Percentiles rank a stretch among this genome's conserved stretches.
Evolutionary conservation across 768 basidiomycete genomes (phyloP).

Genomic region (Boletus eberwhitei): DNA sequence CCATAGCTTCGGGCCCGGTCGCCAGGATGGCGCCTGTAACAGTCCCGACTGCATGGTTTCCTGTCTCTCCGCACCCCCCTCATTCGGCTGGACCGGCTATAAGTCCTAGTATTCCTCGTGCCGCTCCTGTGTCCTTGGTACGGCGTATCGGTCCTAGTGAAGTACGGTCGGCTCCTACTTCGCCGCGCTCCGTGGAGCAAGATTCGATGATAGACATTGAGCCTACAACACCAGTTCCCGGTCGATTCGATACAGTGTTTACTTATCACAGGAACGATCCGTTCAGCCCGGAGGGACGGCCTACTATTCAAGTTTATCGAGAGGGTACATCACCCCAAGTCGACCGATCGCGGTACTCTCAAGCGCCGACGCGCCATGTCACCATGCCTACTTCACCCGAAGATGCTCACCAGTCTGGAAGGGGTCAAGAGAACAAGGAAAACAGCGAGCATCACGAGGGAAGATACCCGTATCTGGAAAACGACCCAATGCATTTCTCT

Average conservation of each 20-base stretch:
- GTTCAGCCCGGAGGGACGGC: constrained; percentile 6
- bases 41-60: constrained; percentile 17
- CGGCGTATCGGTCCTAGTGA: constrained; percentile 3
- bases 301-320: constrained; percentile 23
- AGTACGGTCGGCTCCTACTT: constrained; percentile 35
- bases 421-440: constrained; percentile 37
- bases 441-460: constrained; percentile 26
- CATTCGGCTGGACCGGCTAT: constrained; percentile 14
- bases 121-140: constrained; percentile 11
- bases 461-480: constrained; percentile 13
- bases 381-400: constrained; percentile 10
- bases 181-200: constrained; percentile 40
- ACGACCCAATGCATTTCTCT: constrained; percentile 19
- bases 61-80: constrained; percentile 6
- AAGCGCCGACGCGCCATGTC: constrained; percentile 9
- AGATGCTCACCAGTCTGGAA: constrained; percentile 10
- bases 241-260: constrained; percentile 42
- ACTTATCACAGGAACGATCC: constrained; percentile 23
- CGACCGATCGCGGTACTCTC: constrained; percentile 18
- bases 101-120: constrained; percentile 11
- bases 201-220: constrained; percentile 39
- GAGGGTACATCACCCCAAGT: constrained; percentile 15
- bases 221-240: constrained; percentile 40
- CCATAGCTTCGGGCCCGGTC: constrained; percentile 1
- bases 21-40: constrained; percentile 3